These are phyloP conservation scores for Linderniella brevidens DNA, from an alignment of 257 asterid genomes.

Conservation along the genomic window DNA sequence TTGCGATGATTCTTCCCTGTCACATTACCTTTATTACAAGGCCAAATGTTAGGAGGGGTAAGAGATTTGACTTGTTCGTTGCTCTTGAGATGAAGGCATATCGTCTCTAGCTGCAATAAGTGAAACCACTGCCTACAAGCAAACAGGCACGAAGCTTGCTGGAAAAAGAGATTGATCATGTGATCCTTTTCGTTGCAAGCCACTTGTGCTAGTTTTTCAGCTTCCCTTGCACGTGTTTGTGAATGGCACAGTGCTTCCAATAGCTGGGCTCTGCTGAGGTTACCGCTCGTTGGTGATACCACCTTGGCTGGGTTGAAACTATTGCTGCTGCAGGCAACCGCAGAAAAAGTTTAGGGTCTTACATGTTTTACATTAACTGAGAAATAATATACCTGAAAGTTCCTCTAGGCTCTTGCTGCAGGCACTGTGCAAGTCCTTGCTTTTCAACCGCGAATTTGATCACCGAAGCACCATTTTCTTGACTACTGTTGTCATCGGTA, in stretches of 20 bases:
- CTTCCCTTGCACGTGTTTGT: conserved; percentile 62
- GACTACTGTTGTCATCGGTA: too few relatives aligned
- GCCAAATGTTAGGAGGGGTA: conserved; percentile 11
- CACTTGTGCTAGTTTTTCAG: conserved; percentile 48
- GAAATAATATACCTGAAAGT: conserved; percentile 29
- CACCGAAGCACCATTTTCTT: conserved; percentile 14
- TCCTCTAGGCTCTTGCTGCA: conserved; percentile 16
- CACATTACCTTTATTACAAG: conserved; percentile 10
- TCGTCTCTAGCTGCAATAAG: conserved; percentile 36
- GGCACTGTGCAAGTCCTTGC: conserved; percentile 14
- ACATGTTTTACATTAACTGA: background rate
- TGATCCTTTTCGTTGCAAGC: conserved; percentile 46
- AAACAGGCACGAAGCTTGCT: conserved; percentile 46
- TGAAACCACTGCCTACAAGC: conserved; percentile 56
- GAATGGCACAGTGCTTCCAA: conserved; percentile 62
- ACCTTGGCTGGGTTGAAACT: conserved; percentile 10
- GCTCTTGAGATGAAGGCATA: conserved; percentile 36
- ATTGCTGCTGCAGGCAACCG: conserved; percentile 9
- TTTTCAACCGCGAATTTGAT: conserved; percentile 10
- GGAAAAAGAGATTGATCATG: conserved; percentile 35
- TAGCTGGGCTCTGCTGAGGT: conserved; percentile 31
- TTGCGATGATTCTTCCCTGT: too few relatives aligned
- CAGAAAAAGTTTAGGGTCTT: background rate
- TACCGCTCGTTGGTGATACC: conserved; percentile 13
- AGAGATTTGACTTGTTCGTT: conserved; percentile 12